Evolutionary conservation across 2,329 filamentous ascomycete genomes (phyloP).

Genomic region (Aspergillus quadricinctus): DNA sequence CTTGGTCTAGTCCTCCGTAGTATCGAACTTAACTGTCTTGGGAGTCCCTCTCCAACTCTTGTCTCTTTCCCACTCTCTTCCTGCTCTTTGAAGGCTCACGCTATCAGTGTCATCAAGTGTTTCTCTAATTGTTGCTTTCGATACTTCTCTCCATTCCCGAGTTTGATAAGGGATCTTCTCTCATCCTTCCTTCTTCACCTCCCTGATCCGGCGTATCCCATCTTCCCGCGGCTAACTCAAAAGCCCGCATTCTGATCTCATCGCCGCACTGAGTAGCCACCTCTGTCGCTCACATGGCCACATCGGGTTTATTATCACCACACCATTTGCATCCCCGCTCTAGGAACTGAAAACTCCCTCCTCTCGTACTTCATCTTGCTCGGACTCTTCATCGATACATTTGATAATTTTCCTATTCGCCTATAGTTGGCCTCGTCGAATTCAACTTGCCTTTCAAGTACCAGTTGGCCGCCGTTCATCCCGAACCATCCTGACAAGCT

Average conservation of each 20-base stretch:
- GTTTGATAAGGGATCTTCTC: neutral
- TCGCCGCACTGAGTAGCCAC: constrained; percentile 16
- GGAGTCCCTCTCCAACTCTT: constrained; percentile 1
- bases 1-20: neutral
- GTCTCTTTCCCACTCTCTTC: neutral
- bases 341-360: constrained; percentile 9
- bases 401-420: neutral
- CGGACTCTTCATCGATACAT: neutral
- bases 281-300: constrained; percentile 27
- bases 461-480: neutral
- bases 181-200: neutral
- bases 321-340: constrained; percentile 8
- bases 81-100: neutral
- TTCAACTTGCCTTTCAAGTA: neutral
- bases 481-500: neutral
- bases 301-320: constrained; percentile 16
- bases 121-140: neutral
- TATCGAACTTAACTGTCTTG: constrained; percentile 12
- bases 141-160: neutral
- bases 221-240: constrained; percentile 16
- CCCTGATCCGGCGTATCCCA: constrained; percentile 5
- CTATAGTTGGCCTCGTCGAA: neutral
- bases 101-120: neutral
- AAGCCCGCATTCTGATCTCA: constrained; percentile 22
- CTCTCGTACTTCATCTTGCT: constrained; percentile 3